Evolutionary conservation across 2,329 filamentous ascomycete species (phyloP).

Genomic region (Claviceps africana): DNA sequence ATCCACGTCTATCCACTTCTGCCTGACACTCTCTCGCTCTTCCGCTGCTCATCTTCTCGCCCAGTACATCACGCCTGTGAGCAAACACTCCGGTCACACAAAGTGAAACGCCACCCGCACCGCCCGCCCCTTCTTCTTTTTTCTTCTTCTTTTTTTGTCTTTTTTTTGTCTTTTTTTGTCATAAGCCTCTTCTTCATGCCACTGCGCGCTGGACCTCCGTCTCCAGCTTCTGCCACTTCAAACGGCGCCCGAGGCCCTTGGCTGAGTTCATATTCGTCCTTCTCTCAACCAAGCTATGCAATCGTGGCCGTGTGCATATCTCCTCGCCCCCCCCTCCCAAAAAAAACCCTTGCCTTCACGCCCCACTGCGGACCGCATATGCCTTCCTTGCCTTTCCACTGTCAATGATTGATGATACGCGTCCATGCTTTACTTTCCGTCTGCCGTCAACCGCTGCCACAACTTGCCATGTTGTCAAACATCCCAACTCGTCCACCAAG

Average conservation of each 20-base stretch:
- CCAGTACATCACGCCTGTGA: conserved; percentile 13
- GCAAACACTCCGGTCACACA: conserved; percentile 2
- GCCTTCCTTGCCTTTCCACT: conserved; percentile 15
- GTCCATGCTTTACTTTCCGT: conserved; percentile 2
- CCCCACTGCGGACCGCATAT: conserved; percentile 14
- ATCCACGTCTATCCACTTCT: conserved; percentile 12
- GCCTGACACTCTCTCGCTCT: conserved; percentile 12
- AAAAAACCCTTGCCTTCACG: conserved; percentile 13
- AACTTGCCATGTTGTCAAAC: neutral
- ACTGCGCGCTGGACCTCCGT: neutral
- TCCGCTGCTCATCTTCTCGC: neutral
- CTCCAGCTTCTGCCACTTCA: neutral
- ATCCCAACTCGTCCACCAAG: neutral
- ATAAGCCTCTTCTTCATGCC: neutral
- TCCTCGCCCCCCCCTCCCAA: too few relatives aligned
- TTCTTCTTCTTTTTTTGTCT: conserved; percentile 3
- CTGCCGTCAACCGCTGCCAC: conserved; percentile 5
- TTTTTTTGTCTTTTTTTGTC: conserved; percentile 6
- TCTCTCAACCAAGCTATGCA: neutral
- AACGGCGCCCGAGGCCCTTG: neutral
- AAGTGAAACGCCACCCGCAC: conserved; percentile 6
- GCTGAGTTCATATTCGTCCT: neutral
- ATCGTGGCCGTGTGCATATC: neutral
- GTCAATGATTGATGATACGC: conserved; percentile 10
- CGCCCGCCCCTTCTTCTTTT: neutral